Conservation (phyloP, 73 alveolate species). For the Paramecium sexaurelia region DNA sequence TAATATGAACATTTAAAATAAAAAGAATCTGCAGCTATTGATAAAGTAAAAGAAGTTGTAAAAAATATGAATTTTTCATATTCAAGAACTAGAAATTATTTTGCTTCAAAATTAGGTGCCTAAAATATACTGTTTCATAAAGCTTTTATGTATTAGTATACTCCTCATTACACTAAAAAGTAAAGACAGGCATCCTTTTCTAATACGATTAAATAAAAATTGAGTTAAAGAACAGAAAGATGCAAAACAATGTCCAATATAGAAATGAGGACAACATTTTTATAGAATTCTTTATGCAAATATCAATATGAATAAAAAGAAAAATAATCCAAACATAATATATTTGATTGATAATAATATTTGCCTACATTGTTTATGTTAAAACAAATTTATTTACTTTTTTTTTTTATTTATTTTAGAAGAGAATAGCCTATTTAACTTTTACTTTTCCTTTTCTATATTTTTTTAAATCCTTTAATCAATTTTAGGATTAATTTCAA, state of each 20-base stretch:
- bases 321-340: not conserved
- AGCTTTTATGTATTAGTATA: not conserved
- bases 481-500: no score
- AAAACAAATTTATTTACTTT: no score
- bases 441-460: no score
- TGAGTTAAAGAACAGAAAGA: not conserved
- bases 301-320: not conserved
- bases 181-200: not conserved
- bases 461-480: no score
- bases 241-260: not conserved
- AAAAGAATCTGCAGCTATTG: not conserved
- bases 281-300: not conserved
- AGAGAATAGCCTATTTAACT: not conserved
- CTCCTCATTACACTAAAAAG: not conserved
- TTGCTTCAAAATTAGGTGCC: not conserved
- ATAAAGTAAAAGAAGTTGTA: constrained; percentile 19
- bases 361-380: not conserved
- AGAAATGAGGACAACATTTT: not conserved
- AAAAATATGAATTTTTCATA: not conserved
- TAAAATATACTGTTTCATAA: not conserved
- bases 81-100: constrained; percentile 6
- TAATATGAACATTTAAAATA: not conserved
- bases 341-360: not conserved
- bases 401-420: no score
- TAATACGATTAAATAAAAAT: not conserved